These are phyloP conservation scores for Aaosphaeria arxii DNA, from an alignment of 2,329 filamentous ascomycete genomes.

Conservation along the genomic window DNA sequence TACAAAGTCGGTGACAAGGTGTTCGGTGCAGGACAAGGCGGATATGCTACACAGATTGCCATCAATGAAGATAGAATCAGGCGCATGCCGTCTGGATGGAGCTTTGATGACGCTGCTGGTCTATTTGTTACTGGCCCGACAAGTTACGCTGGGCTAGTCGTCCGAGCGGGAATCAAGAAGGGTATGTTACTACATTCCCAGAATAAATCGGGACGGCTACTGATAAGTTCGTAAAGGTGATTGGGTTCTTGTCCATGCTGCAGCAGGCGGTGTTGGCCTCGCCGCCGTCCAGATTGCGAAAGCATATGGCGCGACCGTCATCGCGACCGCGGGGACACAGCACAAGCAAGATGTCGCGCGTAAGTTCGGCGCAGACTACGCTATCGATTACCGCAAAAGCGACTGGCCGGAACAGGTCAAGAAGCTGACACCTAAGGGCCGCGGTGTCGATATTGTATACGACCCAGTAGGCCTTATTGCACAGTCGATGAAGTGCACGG, in stretches of 20 bases:
- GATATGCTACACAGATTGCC: constrained; percentile 74
- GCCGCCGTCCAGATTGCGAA: constrained; percentile 94
- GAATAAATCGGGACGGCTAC: background rate
- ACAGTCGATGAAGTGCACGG: constrained; percentile 81
- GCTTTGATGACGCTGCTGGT: constrained; percentile 78
- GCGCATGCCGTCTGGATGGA: constrained; percentile 77
- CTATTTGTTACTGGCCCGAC: constrained; percentile 92
- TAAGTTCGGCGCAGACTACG: constrained; percentile 80
- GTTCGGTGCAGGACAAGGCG: constrained; percentile 83
- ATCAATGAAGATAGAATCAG: constrained; percentile 66
- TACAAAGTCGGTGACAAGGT: constrained; percentile 79
- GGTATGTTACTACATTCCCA: constrained; percentile 18
- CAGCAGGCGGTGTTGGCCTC: constrained; percentile 85
- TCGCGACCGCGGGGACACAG: constrained; percentile 80
- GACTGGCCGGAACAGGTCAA: constrained; percentile 68
- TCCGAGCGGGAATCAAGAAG: constrained; percentile 70
- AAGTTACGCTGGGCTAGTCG: constrained; percentile 78
- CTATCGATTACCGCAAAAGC: constrained; percentile 69
- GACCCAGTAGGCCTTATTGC: constrained; percentile 92
- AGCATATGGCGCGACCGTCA: constrained; percentile 85
- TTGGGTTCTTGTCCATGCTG: constrained; percentile 85
- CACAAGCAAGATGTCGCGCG: constrained; percentile 78
- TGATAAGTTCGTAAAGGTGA: constrained; percentile 56
- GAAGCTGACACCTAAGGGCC: constrained; percentile 68
- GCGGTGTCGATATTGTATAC: constrained; percentile 88